These are phyloP conservation scores for Rehmannia glutinosa DNA, from an alignment of 257 asterid species.

Conservation along the genomic window DNA sequence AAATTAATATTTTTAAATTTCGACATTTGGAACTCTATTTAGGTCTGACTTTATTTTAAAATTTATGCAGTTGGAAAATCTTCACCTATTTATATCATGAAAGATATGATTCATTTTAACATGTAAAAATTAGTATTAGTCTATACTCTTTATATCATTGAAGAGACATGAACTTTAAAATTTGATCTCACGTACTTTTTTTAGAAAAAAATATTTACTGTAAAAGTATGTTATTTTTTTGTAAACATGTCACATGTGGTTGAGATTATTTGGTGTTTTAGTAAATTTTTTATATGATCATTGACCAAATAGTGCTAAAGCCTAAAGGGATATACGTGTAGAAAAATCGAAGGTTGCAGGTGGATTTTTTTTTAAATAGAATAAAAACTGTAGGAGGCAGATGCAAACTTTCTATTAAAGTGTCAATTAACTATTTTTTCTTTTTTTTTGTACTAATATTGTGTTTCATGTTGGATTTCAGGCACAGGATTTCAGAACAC, in stretches of 20 bases:
- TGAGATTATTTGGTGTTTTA: too few relatives aligned
- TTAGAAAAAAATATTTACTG: neutral
- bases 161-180: too few relatives aligned
- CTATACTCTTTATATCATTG: too few relatives aligned
- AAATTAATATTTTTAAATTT: too few relatives aligned
- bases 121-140: neutral
- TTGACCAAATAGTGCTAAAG: neutral
- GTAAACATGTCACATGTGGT: too few relatives aligned
- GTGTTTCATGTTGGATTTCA: conserved; percentile 21
- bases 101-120: too few relatives aligned
- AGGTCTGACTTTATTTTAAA: too few relatives aligned
- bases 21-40: too few relatives aligned
- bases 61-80: too few relatives aligned
- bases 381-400: neutral
- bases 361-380: neutral
- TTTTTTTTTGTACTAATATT: neutral
- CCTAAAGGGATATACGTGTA: neutral
- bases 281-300: neutral
- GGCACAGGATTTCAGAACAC: conserved; percentile 60
- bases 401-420: too few relatives aligned
- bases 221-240: neutral
- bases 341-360: neutral
- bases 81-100: too few relatives aligned
- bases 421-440: too few relatives aligned
- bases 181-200: neutral